Evolutionary conservation across 2,329 filamentous ascomycete species (phyloP).

Genomic region (Cryphonectria japonica): DNA sequence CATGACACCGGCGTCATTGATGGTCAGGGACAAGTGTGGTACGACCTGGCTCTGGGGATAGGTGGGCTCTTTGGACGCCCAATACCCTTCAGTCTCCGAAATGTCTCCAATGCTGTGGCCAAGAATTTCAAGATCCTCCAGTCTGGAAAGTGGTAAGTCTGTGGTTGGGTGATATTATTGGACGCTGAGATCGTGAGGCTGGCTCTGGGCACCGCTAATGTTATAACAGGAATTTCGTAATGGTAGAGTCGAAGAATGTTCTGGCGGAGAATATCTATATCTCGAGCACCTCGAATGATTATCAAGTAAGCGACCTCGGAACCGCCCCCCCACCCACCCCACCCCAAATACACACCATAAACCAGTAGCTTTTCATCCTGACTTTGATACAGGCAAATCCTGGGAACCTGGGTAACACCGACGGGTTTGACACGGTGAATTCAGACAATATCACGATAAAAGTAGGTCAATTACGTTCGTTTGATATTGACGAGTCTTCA

Average conservation of each 20-base stretch:
- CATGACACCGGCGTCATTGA: constrained; percentile 17
- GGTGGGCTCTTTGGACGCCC: constrained; percentile 21
- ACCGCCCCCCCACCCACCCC: too few relatives aligned
- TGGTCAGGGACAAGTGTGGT: constrained; percentile 20
- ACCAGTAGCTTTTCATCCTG: not conserved
- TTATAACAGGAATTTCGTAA: constrained; percentile 15
- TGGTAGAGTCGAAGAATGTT: constrained; percentile 19
- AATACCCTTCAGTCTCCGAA: constrained; percentile 18
- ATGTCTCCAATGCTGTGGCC: constrained; percentile 16
- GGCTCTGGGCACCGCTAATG: not conserved
- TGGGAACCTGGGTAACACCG: constrained; percentile 19
- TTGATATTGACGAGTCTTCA: not conserved
- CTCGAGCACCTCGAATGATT: constrained; percentile 17
- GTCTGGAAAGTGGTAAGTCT: constrained; percentile 19
- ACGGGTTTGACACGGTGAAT: constrained; percentile 18
- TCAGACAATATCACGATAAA: constrained; percentile 14
- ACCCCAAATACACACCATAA: too few relatives aligned
- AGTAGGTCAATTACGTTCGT: not conserved
- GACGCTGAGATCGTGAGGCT: not conserved
- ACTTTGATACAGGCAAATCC: constrained; percentile 16
- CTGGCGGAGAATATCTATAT: constrained; percentile 14
- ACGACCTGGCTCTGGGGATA: constrained; percentile 18
- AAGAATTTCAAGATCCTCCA: constrained; percentile 20
- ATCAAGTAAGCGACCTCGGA: not conserved
- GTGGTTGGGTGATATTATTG: too few relatives aligned